Conservation (phyloP, 257 asterid species). For the Solanum arcanum region DNA sequence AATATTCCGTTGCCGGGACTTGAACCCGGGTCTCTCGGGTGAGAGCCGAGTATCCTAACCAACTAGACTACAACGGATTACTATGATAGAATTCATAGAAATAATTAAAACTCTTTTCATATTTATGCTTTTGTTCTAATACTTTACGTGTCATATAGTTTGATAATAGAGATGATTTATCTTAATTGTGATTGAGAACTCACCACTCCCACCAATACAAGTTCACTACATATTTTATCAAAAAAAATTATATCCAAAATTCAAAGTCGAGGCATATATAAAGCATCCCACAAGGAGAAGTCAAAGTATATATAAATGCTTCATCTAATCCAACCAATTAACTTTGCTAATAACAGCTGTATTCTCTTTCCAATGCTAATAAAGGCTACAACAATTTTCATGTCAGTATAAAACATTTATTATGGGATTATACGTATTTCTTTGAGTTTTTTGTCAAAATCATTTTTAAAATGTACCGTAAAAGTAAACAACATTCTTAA, state of each 20-base stretch:
- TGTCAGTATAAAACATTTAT: no score
- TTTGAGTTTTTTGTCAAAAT: accelerated
- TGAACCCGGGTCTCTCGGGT: conserved; percentile 97
- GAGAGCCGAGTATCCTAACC: conserved; percentile 99
- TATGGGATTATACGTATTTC: neutral
- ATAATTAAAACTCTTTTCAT: accelerated
- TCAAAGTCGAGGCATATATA: no score
- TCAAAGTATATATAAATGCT: neutral
- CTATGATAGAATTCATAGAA: accelerated
- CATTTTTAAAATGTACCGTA: accelerated
- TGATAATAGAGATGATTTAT: neutral
- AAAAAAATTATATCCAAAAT: no score
- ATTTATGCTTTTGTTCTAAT: neutral
- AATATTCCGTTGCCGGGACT: conserved; percentile 87
- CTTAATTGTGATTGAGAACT: neutral
- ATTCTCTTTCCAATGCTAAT: neutral
- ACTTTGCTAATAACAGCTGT: neutral
- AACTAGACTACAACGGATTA: conserved; percentile 92
- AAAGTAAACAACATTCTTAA: no score
- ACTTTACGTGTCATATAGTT: neutral
- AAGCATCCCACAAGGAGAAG: neutral
- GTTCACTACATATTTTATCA: neutral
- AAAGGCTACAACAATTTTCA: neutral
- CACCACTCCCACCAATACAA: neutral
- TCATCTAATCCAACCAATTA: neutral